Evolutionary conservation across 106 monocot species (phyloP).

Genomic region (Iris macrosiphon): DNA sequence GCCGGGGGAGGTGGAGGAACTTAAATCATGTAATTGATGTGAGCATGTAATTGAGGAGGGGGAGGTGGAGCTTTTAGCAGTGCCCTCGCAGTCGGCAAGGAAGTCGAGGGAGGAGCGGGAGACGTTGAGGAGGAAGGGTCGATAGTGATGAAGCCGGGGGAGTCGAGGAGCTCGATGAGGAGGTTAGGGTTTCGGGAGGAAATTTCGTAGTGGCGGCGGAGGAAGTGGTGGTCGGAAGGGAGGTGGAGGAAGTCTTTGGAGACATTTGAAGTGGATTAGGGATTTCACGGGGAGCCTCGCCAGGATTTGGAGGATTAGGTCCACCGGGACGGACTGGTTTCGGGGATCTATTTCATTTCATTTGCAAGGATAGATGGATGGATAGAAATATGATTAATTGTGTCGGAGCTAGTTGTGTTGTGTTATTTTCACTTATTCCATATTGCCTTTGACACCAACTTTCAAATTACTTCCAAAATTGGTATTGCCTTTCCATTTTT

Average conservation of each 20-base stretch:
- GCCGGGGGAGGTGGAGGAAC: too few species aligned
- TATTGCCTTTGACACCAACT: too few species aligned
- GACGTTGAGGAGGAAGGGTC: conserved; percentile 6
- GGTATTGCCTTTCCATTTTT: too few species aligned
- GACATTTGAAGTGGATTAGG: conserved; percentile 41
- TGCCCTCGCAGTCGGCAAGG: conserved; percentile 33
- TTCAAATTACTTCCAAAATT: too few species aligned
- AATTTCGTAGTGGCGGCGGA: conserved; percentile 22
- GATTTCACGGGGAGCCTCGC: conserved; percentile 31
- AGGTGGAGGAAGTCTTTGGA: conserved; percentile 33
- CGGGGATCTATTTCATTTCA: too few species aligned
- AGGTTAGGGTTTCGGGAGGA: conserved; percentile 25
- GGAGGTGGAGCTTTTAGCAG: too few species aligned
- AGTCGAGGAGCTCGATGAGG: conserved; percentile 24
- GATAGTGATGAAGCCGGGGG: conserved; percentile 20
- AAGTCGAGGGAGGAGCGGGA: conserved; percentile 39
- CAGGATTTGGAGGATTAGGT: conserved; percentile 31
- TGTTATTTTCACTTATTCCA: too few species aligned
- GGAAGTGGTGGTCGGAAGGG: conserved; percentile 42
- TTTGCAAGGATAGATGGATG: too few species aligned
- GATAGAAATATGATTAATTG: too few species aligned
- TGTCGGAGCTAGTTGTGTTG: too few species aligned
- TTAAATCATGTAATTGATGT: too few species aligned
- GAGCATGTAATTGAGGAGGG: too few species aligned
- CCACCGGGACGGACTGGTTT: conserved; percentile 16